Evolutionary conservation across 441 rosid genomes (phyloP).

Genomic region (Manihot esculenta): DNA sequence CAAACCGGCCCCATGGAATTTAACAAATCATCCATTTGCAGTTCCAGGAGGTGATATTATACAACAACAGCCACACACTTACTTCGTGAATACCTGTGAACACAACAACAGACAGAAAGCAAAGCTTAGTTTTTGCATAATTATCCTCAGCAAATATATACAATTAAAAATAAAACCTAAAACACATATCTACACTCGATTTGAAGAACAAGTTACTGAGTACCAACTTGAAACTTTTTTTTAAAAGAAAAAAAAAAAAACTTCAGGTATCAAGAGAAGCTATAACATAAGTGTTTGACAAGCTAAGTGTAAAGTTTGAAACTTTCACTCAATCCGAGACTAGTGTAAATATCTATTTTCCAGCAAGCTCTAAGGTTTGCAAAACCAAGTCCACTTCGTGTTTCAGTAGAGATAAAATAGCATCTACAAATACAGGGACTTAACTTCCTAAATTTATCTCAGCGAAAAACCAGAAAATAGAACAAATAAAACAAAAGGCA

Average conservation of each 20-base stretch:
- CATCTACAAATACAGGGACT: not conserved
- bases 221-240: too few relatives aligned
- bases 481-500: not conserved
- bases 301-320: not conserved
- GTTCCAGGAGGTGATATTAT: constrained; percentile 7
- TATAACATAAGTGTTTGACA: not conserved
- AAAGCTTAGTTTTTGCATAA: constrained; percentile 10
- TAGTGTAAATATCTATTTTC: not conserved
- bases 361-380: not conserved
- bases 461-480: not conserved
- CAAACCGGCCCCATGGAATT: not conserved
- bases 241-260: too few relatives aligned
- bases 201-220: too few relatives aligned
- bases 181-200: not conserved
- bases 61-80: constrained; percentile 43
- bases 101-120: constrained; percentile 4
- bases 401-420: not conserved
- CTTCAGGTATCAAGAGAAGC: not conserved
- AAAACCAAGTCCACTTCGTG: not conserved
- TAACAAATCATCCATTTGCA: not conserved
- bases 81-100: constrained; percentile 97
- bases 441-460: not conserved
- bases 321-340: not conserved
- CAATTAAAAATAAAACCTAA: not conserved
- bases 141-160: not conserved